These are phyloP conservation scores for Rhododendron simsii DNA, from an alignment of 148 eudicot species.

Conservation along the genomic window DNA sequence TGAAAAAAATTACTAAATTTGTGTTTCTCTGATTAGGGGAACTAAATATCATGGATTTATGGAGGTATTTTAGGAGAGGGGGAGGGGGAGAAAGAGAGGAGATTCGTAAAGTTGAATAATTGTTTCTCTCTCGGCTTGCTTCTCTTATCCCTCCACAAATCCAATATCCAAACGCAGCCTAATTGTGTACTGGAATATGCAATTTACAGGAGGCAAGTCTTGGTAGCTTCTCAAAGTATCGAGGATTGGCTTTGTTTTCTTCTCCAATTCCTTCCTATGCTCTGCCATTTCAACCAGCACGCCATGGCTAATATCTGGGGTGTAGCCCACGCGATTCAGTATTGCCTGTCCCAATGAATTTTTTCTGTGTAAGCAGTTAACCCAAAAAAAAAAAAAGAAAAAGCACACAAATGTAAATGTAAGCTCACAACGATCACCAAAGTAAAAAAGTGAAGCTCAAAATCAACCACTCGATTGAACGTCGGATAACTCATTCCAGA, in stretches of 20 bases:
- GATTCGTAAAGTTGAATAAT: not conserved
- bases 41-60: not conserved
- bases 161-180: not conserved
- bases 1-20: not conserved
- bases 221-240: slow-evolving; percentile 95
- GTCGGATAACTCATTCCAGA: not conserved
- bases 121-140: not conserved
- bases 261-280: slow-evolving; percentile 83
- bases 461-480: not conserved
- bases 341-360: slow-evolving; percentile 47
- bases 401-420: not conserved
- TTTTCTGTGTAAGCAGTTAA: not conserved
- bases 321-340: slow-evolving; percentile 84
- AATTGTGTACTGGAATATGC: not conserved
- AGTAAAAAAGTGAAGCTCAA: not conserved
- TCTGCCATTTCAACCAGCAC: slow-evolving; percentile 89
- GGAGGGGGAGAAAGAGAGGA: not conserved
- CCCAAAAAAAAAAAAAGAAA: no score
- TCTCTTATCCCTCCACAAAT: not conserved
- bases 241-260: slow-evolving; percentile 86
- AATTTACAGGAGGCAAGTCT: slow-evolving; percentile 85
- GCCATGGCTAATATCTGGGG: slow-evolving; percentile 92
- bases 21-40: not conserved
- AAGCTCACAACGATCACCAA: not conserved
- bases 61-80: not conserved